Evolutionary conservation across 805 yeast species (phyloP), one percentile per base, ranked within the genome.

Genomic region (Metschnikowia cubensis): DNA sequence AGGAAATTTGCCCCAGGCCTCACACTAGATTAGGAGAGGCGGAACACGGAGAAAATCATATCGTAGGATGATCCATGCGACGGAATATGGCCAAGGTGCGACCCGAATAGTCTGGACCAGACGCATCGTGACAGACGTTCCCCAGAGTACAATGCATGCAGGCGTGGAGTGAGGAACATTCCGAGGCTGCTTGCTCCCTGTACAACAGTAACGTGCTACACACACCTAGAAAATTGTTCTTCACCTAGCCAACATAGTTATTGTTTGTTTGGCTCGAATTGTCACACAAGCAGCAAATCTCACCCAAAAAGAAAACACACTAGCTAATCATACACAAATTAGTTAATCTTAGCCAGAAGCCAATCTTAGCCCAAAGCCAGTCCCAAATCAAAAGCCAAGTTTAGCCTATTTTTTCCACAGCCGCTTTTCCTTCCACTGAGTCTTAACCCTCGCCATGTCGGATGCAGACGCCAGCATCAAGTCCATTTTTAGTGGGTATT

Each of bases 381-480:
- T 33, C n/a, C 14, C 8, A 33, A 33, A 8, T 33, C 35, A 33
- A 35, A 35, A n/a, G 18, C 37, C 15, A 35, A 25, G 11, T 25
- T 25, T 25, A 25, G 29, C 29, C 21, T 35, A 11, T 15, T 15
- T 15, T 18, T 6, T 21, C 42, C 18, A 39, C 14, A 22, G 13
- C 13, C 42, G n/a, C 14, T 15, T 10, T 10, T 35, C 38, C 18
- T 18, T 25, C 29, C 11, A 25, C 29, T 25, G 29, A 25, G 38
- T 25, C 7, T 18, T 10, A 4, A 36, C 20, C 2, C 33, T 21
- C 42, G 50, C 36, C 11, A 72, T 72, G 76, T 63, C 75, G 35
- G 72, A 72, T 50, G 73, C 75, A n/a, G 71, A 69, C 10, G 76
- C 76, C 39, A 70, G 74, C 50, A 63, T 72, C 33, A 69, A 64